Evolutionary conservation across 1,284 basidiomycete species (phyloP), one percentile per base, ranked within the genome.

Genomic region (Trichosporon sp.): DNA sequence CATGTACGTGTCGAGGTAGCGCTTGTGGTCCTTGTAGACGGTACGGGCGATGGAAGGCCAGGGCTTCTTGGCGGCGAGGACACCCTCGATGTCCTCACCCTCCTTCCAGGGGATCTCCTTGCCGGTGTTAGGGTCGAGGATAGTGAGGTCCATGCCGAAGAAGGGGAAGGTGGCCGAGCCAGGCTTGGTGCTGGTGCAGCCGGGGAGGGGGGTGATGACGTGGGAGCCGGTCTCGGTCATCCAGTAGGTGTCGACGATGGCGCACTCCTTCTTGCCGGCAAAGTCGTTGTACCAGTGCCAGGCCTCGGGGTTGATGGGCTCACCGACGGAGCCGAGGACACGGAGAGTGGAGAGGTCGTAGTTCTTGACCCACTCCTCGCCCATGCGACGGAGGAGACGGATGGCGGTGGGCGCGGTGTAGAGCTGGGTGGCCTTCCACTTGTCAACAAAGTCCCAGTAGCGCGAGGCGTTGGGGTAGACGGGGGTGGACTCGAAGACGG

Each of bases 301-400:
- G 3, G 96, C 97, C 83, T 98, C 96, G 31, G 96, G 95, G 85
- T 98, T 98, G 86, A 99, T 98, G 6, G 97, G 97, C 85, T 99
- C 96, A 66, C 96, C 97, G 67, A 99, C 96, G 69, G 88, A 90
- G 34, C 96, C 96, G 47, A 99, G 87, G 23, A 97, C 91, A 71
- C 96, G 90, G 70, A 99, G 84, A 35, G 88, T 89, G 75, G 87
- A 89, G 38, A 98, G 87, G 82, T 98, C 93, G 84, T 95, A 88
- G 44, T 88, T 86, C 80, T 92, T 87, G 73, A 96, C 92, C 81
- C 95, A 91, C 70, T 95, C 90, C 74, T 90, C 88, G 66, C 96
- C 96, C 65, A 97, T 88, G 62, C 92, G 87, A 76, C 95, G 91
- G 68, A 99, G 87, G 64, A 98, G 88, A 73, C 96, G 91, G 78